Conservation (phyloP, 257 asterid genomes). For the Lavandula angustifolia region DNA sequence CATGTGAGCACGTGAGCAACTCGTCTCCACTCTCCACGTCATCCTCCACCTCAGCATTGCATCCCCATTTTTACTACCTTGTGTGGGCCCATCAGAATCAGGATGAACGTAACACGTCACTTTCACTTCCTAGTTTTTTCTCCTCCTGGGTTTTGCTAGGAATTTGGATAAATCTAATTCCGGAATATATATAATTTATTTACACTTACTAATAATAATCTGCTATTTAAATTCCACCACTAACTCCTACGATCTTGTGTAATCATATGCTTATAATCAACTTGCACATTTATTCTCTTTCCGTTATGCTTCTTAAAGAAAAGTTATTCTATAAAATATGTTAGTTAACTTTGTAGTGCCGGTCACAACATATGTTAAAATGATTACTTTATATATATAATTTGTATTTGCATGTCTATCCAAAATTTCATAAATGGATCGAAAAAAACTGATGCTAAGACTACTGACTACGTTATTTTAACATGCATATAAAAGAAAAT, state of each 20-base stretch:
- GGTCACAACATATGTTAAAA: constrained; percentile 3
- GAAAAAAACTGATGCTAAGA: too few species aligned
- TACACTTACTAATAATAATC: too few species aligned
- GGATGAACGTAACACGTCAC: constrained; percentile 35
- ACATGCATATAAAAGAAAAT: too few species aligned
- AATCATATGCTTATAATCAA: constrained; percentile 18
- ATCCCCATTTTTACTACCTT: neutral
- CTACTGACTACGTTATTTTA: too few species aligned
- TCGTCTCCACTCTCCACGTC: constrained; percentile 29
- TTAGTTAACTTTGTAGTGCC: neutral
- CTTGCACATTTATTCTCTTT: constrained; percentile 12
- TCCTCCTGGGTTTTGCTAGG: too few species aligned
- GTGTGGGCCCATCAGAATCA: constrained; percentile 48
- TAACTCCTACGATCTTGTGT: neutral
- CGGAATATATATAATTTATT: too few species aligned
- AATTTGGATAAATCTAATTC: neutral
- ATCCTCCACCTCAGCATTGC: constrained; percentile 38
- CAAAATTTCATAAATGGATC: too few species aligned
- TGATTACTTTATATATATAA: neutral
- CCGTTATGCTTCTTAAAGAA: neutral
- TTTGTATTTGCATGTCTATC: too few species aligned
- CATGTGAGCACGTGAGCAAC: constrained; percentile 49
- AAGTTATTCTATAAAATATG: constrained; percentile 12
- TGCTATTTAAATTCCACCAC: too few species aligned
- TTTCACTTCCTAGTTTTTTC: constrained; percentile 24